Conservation (phyloP, 2,329 filamentous ascomycete species). For the Neodidymelliopsis sp. region DNA sequence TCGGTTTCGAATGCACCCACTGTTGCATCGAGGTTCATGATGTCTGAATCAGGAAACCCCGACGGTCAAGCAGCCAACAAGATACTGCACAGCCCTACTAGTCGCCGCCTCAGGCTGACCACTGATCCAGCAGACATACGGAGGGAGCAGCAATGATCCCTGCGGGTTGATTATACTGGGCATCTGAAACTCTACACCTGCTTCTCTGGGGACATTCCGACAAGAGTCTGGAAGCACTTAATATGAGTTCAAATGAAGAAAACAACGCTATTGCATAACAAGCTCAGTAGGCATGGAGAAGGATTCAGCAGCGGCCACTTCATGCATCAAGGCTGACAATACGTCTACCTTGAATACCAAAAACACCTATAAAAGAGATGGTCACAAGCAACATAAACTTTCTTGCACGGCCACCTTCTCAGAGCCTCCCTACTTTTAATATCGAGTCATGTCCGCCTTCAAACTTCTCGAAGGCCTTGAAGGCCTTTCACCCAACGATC, state of each 20-base stretch:
- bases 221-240: not conserved
- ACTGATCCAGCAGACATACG: too few relatives aligned
- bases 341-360: not conserved
- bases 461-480: slow-evolving; percentile 24
- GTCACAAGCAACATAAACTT: too few relatives aligned
- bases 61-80: too few relatives aligned
- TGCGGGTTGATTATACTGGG: slow-evolving; percentile 1
- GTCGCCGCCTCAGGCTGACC: too few relatives aligned
- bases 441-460: not conserved
- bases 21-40: too few relatives aligned
- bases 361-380: slow-evolving; percentile 8
- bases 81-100: too few relatives aligned
- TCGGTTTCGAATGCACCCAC: too few relatives aligned
- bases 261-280: not conserved
- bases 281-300: slow-evolving; percentile 1
- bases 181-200: slow-evolving; percentile 1
- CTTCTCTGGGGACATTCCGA: slow-evolving; percentile 7
- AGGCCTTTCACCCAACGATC: slow-evolving; percentile 27
- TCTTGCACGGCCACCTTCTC: not conserved
- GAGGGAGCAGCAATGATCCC: not conserved
- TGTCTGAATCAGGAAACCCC: too few relatives aligned
- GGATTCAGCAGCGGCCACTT: not conserved
- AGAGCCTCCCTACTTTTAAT: not conserved
- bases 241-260: slow-evolving; percentile 8
- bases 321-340: not conserved